Percentiles rank a stretch among this genome's conserved stretches.
These are phyloP conservation scores for Globisporangium recalcitrans DNA, from an alignment of 352 stramenopile species.

Conservation along the genomic window DNA sequence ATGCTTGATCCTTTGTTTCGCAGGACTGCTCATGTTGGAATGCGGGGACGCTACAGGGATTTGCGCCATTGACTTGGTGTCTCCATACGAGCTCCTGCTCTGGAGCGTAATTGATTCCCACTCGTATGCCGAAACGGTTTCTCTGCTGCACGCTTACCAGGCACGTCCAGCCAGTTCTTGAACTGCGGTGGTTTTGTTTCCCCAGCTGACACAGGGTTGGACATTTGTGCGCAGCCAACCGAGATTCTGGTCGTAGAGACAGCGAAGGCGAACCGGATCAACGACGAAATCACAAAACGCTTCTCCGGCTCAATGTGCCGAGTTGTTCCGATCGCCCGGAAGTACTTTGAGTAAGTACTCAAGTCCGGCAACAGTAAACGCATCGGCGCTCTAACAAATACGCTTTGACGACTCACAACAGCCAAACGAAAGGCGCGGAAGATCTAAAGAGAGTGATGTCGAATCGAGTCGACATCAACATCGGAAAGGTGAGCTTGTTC, in stretches of 20 bases:
- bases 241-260: conserved; percentile 74
- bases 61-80: conserved; percentile 63
- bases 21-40: too few relatives aligned
- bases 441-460: conserved; percentile 79
- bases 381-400: not conserved
- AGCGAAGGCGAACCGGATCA: conserved; percentile 50
- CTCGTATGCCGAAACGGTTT: conserved; percentile 63
- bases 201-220: not conserved
- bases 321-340: conserved; percentile 61
- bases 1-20: not conserved
- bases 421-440: conserved; percentile 79
- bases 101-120: conserved; percentile 81
- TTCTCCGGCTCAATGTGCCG: conserved; percentile 51
- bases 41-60: conserved; percentile 27
- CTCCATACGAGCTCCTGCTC: conserved; percentile 65
- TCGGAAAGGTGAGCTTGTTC: conserved; percentile 42
- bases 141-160: conserved; percentile 66
- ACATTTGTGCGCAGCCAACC: conserved; percentile 32
- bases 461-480: conserved; percentile 81
- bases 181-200: not conserved
- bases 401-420: conserved; percentile 14
- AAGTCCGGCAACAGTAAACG: too few relatives aligned
- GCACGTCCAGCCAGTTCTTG: conserved; percentile 16
- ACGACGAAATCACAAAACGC: conserved; percentile 60
- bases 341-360: conserved; percentile 68